Evolutionary conservation across 805 yeast species (phyloP), one percentile per base, ranked within the genome.

Genomic region (Scheffersomyces lignosus): DNA sequence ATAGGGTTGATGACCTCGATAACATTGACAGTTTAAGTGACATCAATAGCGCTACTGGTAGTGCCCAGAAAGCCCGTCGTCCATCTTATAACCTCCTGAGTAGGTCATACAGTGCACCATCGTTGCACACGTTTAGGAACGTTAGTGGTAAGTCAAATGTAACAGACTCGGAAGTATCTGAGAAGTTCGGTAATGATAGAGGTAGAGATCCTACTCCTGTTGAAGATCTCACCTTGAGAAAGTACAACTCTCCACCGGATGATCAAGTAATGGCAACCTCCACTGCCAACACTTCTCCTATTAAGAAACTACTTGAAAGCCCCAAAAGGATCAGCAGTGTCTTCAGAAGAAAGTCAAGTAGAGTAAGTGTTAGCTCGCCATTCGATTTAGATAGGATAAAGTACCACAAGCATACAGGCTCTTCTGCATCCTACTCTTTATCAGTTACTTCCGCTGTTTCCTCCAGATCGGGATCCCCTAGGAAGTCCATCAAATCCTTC

Each of bases 81-180:
- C 36, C 45, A 0, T 40, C 42, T 4, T 46, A 37, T 39, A 38
- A 31, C 46, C 16, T 48, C 9, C 55, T 53, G 58, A 50, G 45
- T 38, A 33, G 64, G 15, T 59, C 69, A 2, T 47, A 47, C 31
- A 60, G 70, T 46, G 73, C 72, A 3, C 73, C 73, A 7, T 65
- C 73, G 3, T 52, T 66, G 29, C 67, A 66, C 39, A 66, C 72
- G 3, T 66, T 54, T 43, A 52, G 71, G 28, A 50, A 61, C 27
- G 32, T 42, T 13, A 41, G 38, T 24, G 30, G 6, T 23, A 22
- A 23, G 22, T 20, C 9, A 7, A 20, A 20, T 20, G n/a, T n/a
- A n/a, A n/a, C n/a, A n/a, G n/a, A n/a, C n/a, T n/a, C n/a, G n/a
- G 24, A 10, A 20, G 7, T 7, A 7, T 20, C 24, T 7, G 24